Conservation (phyloP, 805 yeast genomes). For the Candida argentea region DNA sequence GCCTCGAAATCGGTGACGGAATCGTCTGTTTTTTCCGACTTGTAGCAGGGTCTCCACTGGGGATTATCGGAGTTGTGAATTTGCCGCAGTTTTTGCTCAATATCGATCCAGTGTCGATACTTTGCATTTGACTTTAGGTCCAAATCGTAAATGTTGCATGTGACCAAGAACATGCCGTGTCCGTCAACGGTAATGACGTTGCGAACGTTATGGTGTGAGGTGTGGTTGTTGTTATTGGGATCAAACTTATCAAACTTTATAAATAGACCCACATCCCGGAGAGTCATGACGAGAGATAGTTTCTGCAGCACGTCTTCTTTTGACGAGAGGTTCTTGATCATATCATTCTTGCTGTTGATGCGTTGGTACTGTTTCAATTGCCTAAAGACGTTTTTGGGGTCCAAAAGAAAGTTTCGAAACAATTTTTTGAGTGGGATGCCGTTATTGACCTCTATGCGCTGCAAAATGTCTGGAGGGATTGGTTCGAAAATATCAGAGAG, state of each 20-base stretch:
- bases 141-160: slow-evolving; percentile 36
- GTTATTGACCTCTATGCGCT: slow-evolving; percentile 11
- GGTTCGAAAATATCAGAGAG: slow-evolving; percentile 18
- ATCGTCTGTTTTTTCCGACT: neutral
- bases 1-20: slow-evolving; percentile 1
- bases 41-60: slow-evolving; percentile 19
- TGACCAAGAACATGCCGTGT: slow-evolving; percentile 17
- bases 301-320: slow-evolving; percentile 30
- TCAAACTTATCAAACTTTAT: slow-evolving; percentile 26
- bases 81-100: slow-evolving; percentile 27
- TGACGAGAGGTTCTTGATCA: slow-evolving; percentile 20
- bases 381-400: slow-evolving; percentile 22
- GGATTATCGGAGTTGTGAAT: slow-evolving; percentile 22
- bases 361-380: slow-evolving; percentile 25
- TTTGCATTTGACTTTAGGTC: slow-evolving; percentile 38
- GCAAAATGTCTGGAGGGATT: slow-evolving; percentile 11
- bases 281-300: slow-evolving; percentile 38
- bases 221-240: slow-evolving; percentile 17
- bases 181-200: slow-evolving; percentile 15
- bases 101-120: slow-evolving; percentile 35
- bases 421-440: slow-evolving; percentile 25
- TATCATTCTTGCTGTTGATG: slow-evolving; percentile 21
- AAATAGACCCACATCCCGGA: slow-evolving; percentile 48
- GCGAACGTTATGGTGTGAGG: slow-evolving; percentile 19
- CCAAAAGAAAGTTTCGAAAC: slow-evolving; percentile 21